phyloP scores from a whole-genome alignment of 306 rosid species.

The Arachis stenosperma region DNA sequence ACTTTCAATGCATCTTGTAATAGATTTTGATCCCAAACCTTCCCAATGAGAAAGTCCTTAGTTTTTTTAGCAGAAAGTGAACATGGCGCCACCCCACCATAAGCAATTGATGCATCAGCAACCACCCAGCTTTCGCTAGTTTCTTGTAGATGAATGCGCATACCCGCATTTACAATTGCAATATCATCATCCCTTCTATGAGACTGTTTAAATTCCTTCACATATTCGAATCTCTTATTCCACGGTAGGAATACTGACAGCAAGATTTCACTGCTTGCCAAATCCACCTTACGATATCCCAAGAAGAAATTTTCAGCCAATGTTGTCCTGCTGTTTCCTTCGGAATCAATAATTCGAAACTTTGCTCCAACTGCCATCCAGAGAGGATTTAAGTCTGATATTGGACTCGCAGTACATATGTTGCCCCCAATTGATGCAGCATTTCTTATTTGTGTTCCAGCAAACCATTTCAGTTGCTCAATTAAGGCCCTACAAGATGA shows the following conservation, averaged over 20 bases:
- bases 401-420: constrained; percentile 97
- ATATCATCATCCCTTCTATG: constrained; percentile 98
- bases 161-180: constrained; percentile 93
- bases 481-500: constrained; percentile 75
- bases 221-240: constrained; percentile 81
- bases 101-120: constrained; percentile 79
- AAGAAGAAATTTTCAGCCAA: constrained; percentile 79
- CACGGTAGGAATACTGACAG: constrained; percentile 90
- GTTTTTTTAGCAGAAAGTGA: constrained; percentile 73
- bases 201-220: constrained; percentile 93
- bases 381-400: constrained; percentile 94
- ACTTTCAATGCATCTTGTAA: constrained; percentile 68
- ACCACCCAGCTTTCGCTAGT: constrained; percentile 58
- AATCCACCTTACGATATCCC: constrained; percentile 89
- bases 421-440: constrained; percentile 94
- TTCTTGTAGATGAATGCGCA: constrained; percentile 76
- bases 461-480: constrained; percentile 98
- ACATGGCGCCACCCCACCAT: constrained; percentile 92
- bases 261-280: constrained; percentile 74
- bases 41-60: constrained; percentile 73
- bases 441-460: constrained; percentile 91
- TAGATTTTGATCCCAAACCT: constrained; percentile 74
- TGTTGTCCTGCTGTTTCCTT: constrained; percentile 66
- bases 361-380: constrained; percentile 90
- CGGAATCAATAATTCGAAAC: constrained; percentile 71